phyloP scores from a whole-genome alignment of 164 flowering plant species.

The Vitis amurensis region DNA sequence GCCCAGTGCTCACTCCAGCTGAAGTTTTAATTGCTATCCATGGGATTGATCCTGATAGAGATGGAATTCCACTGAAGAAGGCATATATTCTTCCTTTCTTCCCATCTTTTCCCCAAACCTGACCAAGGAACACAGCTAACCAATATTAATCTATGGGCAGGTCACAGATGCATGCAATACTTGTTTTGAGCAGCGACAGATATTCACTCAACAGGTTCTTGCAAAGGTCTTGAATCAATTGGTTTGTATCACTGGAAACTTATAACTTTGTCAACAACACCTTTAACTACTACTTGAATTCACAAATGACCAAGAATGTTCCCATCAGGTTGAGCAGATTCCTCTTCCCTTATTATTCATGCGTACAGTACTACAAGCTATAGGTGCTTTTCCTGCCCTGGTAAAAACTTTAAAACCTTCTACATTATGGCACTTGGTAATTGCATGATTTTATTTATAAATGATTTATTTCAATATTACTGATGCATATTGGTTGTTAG shows the following conservation, averaged over 20 bases:
- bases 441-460: too few relatives aligned
- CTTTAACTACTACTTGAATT: not conserved
- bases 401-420: conserved; percentile 37
- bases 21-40: conserved; percentile 94
- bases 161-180: conserved; percentile 98
- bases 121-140: conserved; percentile 4
- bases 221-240: conserved; percentile 94
- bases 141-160: conserved; percentile 36
- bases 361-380: conserved; percentile 96
- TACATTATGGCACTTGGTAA: too few relatives aligned
- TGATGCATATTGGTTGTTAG: not conserved
- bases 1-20: conserved; percentile 74
- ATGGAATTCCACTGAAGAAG: conserved; percentile 90
- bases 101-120: not conserved
- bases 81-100: conserved; percentile 22
- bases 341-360: conserved; percentile 94
- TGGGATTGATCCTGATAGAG: conserved; percentile 92
- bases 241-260: conserved; percentile 43
- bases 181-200: conserved; percentile 84
- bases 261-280: not conserved
- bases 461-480: not conserved
- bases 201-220: conserved; percentile 91
- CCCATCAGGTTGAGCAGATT: conserved; percentile 89
- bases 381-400: conserved; percentile 91
- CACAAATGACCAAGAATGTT: conserved; percentile 12